Conservation (phyloP, 78 protist genomes). For the Polysphondylium violaceum region DNA sequence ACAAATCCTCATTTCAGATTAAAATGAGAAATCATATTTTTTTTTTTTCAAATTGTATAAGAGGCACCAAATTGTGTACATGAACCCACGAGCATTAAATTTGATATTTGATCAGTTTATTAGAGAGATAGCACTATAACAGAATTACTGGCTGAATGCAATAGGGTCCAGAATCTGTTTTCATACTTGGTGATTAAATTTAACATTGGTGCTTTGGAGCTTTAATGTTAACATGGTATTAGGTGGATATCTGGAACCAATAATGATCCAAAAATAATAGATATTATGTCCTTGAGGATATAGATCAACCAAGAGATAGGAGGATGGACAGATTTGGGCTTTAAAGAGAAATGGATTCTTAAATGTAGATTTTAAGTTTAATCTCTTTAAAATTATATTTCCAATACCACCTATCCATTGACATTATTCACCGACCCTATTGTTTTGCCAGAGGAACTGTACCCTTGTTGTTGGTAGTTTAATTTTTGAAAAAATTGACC, state of each 20-base stretch:
- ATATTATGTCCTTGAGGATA: slow-evolving; percentile 34
- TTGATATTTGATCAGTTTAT: no score
- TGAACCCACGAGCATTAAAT: no score
- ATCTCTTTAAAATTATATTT: slow-evolving; percentile 33
- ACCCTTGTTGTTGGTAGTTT: slow-evolving; percentile 60
- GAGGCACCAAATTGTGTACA: no score
- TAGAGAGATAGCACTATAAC: no score
- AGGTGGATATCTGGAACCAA: slow-evolving; percentile 21
- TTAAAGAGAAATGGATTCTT: slow-evolving; percentile 54
- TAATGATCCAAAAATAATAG: slow-evolving; percentile 18
- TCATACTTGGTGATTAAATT: slow-evolving; percentile 1
- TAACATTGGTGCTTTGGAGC: slow-evolving; percentile 57
- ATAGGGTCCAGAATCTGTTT: no score
- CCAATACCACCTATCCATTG: slow-evolving; percentile 41
- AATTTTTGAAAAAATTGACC: slow-evolving; percentile 9
- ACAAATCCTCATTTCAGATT: no score
- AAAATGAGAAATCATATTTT: no score
- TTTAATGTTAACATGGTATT: slow-evolving; percentile 37
- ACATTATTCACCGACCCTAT: slow-evolving; percentile 50
- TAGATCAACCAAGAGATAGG: slow-evolving; percentile 44
- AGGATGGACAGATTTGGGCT: slow-evolving; percentile 53
- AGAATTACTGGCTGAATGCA: no score
- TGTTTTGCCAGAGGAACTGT: slow-evolving; percentile 31
- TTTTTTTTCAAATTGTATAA: no score
- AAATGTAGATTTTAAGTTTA: slow-evolving; percentile 30